Evolutionary conservation across 2,329 filamentous ascomycete species (phyloP), one percentile per base, ranked within the genome.

Genomic region (Cladophialophora exuberans): DNA sequence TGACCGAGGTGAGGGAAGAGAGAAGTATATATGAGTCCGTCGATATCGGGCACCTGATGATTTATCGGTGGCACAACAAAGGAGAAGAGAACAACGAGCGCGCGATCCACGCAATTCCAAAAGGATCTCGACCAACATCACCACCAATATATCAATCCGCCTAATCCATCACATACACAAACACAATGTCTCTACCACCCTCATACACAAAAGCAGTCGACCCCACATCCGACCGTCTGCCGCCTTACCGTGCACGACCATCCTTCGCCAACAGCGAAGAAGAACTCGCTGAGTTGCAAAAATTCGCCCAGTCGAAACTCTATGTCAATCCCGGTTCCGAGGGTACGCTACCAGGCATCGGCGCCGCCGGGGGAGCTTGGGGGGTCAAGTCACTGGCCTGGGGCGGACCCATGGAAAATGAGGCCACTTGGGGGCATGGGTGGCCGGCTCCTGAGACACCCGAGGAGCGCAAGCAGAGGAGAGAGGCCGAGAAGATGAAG

Each of bases 301-400:
- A 57, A 31, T 57, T 57, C 38, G 55, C 55, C 23, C 20, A 57
- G 17, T 44, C 45, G 10, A 57, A 57, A 28, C 13, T 54, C 17
- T 54, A 54, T 18, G 44, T 57, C 36, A 25, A 53, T 3, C 50
- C 55, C 1, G 55, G 49, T 5, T 49, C 55, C 1, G 26, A 54
- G 30, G 55, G 55, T 20, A 57, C 41, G 30, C 31, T 57, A 3
- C 39, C 50, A 4, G 49, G 52, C 20, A 23, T 56, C 3, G 31
- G 48, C 5, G 42, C n/a, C 26, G n/a, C n/a, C n/a, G n/a, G n/a
- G n/a, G 47, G 41, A 10, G 28, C 28, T 9, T 36, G 47, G 31
- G 54, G 54, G 9, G 25, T 52, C 33, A 28, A 45, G 41, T 46
- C 38, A n/a, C 42, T 56, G 25, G 39, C 54, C 10, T 50, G 47